A percentile compares a stretch with the other conserved stretches of the same genome.
Conservation (phyloP, 208 protist genomes). For the Trypanosoma rangeli region DNA sequence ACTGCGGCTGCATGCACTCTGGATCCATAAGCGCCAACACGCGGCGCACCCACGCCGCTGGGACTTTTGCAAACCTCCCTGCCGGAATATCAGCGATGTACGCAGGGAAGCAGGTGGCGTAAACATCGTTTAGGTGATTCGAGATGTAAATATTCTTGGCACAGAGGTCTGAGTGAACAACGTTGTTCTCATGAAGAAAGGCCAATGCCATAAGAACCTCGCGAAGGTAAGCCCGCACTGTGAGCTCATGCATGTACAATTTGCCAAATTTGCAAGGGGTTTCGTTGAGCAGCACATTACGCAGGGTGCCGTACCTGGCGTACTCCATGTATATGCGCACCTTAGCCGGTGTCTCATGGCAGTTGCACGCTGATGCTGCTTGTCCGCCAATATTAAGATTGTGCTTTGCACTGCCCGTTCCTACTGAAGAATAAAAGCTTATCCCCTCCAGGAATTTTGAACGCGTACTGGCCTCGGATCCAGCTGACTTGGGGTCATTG, state of each 20-base stretch:
- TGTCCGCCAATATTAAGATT: not conserved
- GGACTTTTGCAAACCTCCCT: conserved; percentile 39
- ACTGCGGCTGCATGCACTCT: conserved; percentile 23
- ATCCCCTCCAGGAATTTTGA: not conserved
- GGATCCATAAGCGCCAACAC: conserved; percentile 38
- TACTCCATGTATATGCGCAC: conserved; percentile 78
- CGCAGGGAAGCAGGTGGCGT: conserved; percentile 65
- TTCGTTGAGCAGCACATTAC: conserved; percentile 42
- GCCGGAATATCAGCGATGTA: conserved; percentile 77
- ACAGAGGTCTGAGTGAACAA: conserved; percentile 75
- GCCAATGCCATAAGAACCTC: conserved; percentile 79
- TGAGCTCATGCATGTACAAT: conserved; percentile 71
- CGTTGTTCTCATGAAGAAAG: conserved; percentile 69
- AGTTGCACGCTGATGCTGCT: not conserved
- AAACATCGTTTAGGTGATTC: conserved; percentile 45
- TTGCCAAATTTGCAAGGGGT: conserved; percentile 52
- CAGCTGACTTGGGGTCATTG: conserved; percentile 13
- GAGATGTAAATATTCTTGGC: conserved; percentile 64
- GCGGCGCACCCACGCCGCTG: conserved; percentile 32
- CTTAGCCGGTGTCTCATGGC: conserved; percentile 4
- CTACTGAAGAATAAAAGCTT: not conserved
- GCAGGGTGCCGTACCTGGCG: conserved; percentile 60
- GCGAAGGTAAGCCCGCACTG: conserved; percentile 64
- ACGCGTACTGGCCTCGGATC: not conserved
- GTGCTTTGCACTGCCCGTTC: not conserved